Base-by-base conservation (phyloP, 305 asterid genomes). In the Rubia peregrina region DNA sequence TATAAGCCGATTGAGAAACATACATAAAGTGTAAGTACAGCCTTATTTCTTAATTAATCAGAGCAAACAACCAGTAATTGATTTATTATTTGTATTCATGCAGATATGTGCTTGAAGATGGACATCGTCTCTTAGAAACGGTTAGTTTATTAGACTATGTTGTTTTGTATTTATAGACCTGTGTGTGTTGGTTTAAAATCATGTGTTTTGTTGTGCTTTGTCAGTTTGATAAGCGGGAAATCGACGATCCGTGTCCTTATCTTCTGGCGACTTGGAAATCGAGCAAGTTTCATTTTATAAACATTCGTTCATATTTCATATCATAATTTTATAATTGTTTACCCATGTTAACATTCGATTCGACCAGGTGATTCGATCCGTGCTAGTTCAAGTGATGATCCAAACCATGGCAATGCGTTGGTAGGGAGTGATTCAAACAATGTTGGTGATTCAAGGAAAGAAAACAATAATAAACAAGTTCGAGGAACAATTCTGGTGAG, bases 61-160 rank as follows among this genome's bases (percentile, higher is more conserved):
- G 56, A 26, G 19, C 19, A 11, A 16, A 49, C n/a, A 5, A 4
- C 17, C 0, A 13, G n/a, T 2, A 22, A 38, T 6, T 67, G 17
- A 44, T 16, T 72, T 26, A 53, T 57, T 33, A 14, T 62, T 13
- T 33, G 14, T 1, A 7, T 33, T 62, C 9, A 62, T 62, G 76
- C 81, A 91, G 98, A 74, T 88, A 81, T 16, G 89, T 77, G 79
- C 83, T 91, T 51, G 92, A 92, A 60, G 96, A 89, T 81, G 24
- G 69, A 9, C 89, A 85, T 76, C 88, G 80, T 48, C 79, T 88
- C 70, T 70, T 91, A 85, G 72, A 65, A 48, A 65, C 48, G 84
- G 97, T 91, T 14, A 83, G 89, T 26, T 26, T 26, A 26, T 26
- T 26, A 26, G 30, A 26, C 30, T 26, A 2, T 26, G 30, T 26